These are phyloP conservation scores for Apophysomyces elegans DNA, from an alignment of 371 early-diverging fungal species.

Conservation along the genomic window DNA sequence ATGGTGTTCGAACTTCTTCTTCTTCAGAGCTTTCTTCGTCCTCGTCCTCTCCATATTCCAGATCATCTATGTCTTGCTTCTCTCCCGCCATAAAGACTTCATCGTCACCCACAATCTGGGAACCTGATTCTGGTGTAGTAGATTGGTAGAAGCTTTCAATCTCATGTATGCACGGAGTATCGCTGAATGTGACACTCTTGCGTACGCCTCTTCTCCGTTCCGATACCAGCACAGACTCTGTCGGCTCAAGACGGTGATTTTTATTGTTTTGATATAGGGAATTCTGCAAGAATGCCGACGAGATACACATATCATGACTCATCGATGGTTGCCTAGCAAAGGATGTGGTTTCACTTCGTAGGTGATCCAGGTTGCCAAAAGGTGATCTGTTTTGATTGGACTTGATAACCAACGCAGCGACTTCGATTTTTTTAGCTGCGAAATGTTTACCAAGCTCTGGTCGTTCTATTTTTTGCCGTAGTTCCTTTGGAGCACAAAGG, in stretches of 20 bases:
- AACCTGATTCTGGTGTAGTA: constrained; percentile 13
- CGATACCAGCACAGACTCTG: constrained; percentile 5
- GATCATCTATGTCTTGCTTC: neutral
- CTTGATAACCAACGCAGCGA: constrained; percentile 28
- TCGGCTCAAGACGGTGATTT: constrained; percentile 4
- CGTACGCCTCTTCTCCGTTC: constrained; percentile 13
- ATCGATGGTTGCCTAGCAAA: neutral
- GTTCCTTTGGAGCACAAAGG: neutral
- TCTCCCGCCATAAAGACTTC: constrained; percentile 11
- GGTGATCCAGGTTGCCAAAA: constrained; percentile 1
- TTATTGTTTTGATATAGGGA: constrained; percentile 16
- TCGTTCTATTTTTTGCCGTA: neutral
- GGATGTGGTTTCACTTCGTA: neutral
- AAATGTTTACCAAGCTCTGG: constrained; percentile 24
- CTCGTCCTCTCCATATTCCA: constrained; percentile 3
- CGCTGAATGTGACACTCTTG: constrained; percentile 28
- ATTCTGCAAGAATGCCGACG: neutral
- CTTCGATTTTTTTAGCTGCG: constrained; percentile 25
- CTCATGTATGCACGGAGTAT: constrained; percentile 19
- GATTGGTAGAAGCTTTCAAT: constrained; percentile 18
- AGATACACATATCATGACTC: too few species aligned
- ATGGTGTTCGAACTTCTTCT: constrained; percentile 6
- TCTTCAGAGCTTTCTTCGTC: constrained; percentile 10
- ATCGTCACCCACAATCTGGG: constrained; percentile 14
- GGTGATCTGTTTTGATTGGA: constrained; percentile 16